These are phyloP conservation scores for Coemansia sp. DNA, from an alignment of 192 early-diverging fungal genomes.

Conservation along the genomic window DNA sequence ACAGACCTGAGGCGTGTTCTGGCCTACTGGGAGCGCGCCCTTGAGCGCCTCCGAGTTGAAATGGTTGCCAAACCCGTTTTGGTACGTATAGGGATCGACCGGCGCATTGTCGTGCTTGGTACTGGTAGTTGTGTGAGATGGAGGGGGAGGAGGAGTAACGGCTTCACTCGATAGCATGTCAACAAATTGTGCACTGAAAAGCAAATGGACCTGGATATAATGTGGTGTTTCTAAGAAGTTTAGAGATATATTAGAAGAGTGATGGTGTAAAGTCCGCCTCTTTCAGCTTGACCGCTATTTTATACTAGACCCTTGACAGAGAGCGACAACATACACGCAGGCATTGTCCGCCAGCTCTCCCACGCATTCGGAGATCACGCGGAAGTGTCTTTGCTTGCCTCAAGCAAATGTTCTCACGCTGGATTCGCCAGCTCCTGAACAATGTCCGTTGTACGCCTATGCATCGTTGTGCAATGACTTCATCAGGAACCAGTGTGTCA, in stretches of 20 bases:
- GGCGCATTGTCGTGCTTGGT: background rate
- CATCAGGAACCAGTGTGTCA: background rate
- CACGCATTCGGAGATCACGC: slow-evolving; percentile 7
- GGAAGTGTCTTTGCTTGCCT: background rate
- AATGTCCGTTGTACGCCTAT: background rate
- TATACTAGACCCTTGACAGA: background rate
- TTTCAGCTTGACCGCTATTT: background rate
- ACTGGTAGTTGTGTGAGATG: background rate
- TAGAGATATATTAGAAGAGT: background rate
- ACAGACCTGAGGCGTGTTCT: slow-evolving; percentile 97
- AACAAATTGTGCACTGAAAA: background rate
- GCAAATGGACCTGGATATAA: background rate
- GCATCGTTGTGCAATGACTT: background rate
- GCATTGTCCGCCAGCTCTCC: background rate
- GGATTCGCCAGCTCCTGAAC: background rate
- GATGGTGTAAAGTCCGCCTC: background rate
- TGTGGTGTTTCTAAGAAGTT: background rate
- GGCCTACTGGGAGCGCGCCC: slow-evolving; percentile 83
- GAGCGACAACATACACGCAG: background rate
- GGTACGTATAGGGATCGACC: slow-evolving; percentile 61
- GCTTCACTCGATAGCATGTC: slow-evolving; percentile 11
- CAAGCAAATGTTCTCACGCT: slow-evolving; percentile 6
- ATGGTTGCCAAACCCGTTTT: slow-evolving; percentile 87
- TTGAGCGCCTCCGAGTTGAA: slow-evolving; percentile 82
- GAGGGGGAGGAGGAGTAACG: background rate